Base-by-base conservation (phyloP, 139 green algal species). In the Coccomyxa sp. region DNA sequence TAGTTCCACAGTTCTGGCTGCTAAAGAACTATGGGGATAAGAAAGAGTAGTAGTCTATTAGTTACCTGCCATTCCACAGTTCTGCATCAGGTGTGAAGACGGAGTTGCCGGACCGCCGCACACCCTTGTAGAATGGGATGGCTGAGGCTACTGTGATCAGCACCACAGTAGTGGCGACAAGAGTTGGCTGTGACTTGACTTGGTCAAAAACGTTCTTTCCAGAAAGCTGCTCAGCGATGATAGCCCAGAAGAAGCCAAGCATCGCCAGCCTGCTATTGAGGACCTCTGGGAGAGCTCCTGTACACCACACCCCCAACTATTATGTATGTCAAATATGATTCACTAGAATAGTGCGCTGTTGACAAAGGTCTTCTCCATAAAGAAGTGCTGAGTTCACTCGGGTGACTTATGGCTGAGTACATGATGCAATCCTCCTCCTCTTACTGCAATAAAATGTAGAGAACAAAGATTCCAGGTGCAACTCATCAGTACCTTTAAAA, bases 181-280 rank as follows among this genome's bases (percentile, higher is more conserved):
- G 23, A 11, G 25, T 27, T 45, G 67, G 86, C 63, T 77, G 58
- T 32, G 27, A 23, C 28, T 76, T 10, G 9, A 91, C 83, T 89
- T 95, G 91, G 58, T 79, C 76, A 38, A 92, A 71, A 21, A 94
- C 82, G 32, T 66, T 82, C 83, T 93, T 80, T n/a, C 84, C 83
- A 13, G 82, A 86, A n/a, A 82, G 63, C 11, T 92, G 38, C 89
- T 95, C 92, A 58, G 88, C 88, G 58, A 83, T 91, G 21, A 96
- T 21, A 9, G 89, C 91, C 23, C 90, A 87, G 0, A 94, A 71
- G 32, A 96, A 90, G 60, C 90, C 92, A 0, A 95, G 85, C 90
- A 94, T 94, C 12, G 90, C 87, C 45, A 94, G 86, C n/a, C 89
- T 77, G 81, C 21, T 80, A 16, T 94, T 95, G 0, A 77, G 77